Evolutionary conservation across 2,329 filamentous ascomycete species (phyloP), one percentile per base, ranked within the genome.

Genomic region (Apiospora aurea): DNA sequence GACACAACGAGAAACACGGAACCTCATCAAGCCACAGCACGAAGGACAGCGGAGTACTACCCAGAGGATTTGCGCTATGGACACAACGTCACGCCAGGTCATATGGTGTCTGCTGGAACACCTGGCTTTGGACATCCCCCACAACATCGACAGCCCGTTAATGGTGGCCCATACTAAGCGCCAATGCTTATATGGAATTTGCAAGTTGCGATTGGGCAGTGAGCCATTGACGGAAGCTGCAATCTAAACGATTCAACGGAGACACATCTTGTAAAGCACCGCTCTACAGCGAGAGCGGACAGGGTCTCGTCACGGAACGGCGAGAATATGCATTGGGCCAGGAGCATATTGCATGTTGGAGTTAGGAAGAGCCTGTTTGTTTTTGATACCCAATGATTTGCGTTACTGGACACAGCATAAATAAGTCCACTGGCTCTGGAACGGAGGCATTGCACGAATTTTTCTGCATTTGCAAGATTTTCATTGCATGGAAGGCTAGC

Each of bases 321-420:
- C 57, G 34, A 64, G 57, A n/a, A 18, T 41, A 41, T 64, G 57
- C 57, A 64, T 64, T 38, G 57, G 18, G 57, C 4, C n/a, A n/a
- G 57, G 57, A 41, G 57, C 14, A 41, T 64, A 41, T 64, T 64
- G 57, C 57, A 64, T 64, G 34, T 14, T 64, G 57, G 57, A 64
- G 57, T 64, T 64, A 64, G 29, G 53, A 21, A n/a, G 29, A n/a
- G 57, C 21, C 3, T 41, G 41, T 64, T 41, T 41, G 57, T 38
- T 64, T 64, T 64, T 64, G 57, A 64, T 64, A 64, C 57, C 57
- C 57, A 64, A 41, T 41, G 10, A 4, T 41, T 64, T 8, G 21
- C 57, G n/a, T n/a, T 41, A 41, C 18, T 8, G 41, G 57, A 29
- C 29, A 18, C 18, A 64, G 57, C 57, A 64, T 64, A 6, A 18